Evolutionary conservation across 2,329 filamentous ascomycete genomes (phyloP), one percentile per base, ranked within the genome.

Genomic region (Calonectria naviculata): DNA sequence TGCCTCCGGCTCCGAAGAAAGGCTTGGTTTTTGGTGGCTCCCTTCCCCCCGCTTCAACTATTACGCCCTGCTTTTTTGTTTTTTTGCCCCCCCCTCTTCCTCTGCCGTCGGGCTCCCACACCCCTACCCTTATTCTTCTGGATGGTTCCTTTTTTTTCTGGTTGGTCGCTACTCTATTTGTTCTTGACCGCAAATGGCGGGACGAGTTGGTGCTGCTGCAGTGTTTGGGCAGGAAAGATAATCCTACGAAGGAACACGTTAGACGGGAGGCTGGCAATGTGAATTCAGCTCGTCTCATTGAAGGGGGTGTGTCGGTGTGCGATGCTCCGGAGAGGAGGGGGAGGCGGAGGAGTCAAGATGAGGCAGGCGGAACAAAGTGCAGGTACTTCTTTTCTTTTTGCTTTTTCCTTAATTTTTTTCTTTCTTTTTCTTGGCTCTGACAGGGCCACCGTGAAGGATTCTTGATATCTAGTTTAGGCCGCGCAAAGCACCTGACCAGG

Each of bases 161-260:
- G 31, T 38, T 44, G 36, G 34, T 19, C 28, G 21, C 26, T 46
- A 34, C 58, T 46, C 13, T 38, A 6, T 34, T 56, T 24, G 29
- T 24, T 21, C 31, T 56, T 64, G 66, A 58, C 66, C 60, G 47
- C 47, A 63, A 47, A 47, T 64, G 60, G 38, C 36, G 42, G 54
- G 24, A 61, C 15, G 36, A 24, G 29, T 19, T 41, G 56, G 6
- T 28, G 31, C 49, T 60, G 42, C 67, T 65, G 60, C 61, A 61
- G 26, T 42, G 17, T 24, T 58, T 38, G 52, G 52, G 34, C 21
- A 24, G n/a, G 42, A 28, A 42, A 60, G 21, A 28, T 28, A 52
- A 69, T 67, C 42, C 65, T 54, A 28, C 56, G 17, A 9, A 52
- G 29, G 42, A n/a, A n/a, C 15, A 28, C 38, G 29, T 42, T 13